These are phyloP conservation scores for Pyracantha coccinea DNA, from an alignment of 331 rosid genomes.

Conservation along the genomic window DNA sequence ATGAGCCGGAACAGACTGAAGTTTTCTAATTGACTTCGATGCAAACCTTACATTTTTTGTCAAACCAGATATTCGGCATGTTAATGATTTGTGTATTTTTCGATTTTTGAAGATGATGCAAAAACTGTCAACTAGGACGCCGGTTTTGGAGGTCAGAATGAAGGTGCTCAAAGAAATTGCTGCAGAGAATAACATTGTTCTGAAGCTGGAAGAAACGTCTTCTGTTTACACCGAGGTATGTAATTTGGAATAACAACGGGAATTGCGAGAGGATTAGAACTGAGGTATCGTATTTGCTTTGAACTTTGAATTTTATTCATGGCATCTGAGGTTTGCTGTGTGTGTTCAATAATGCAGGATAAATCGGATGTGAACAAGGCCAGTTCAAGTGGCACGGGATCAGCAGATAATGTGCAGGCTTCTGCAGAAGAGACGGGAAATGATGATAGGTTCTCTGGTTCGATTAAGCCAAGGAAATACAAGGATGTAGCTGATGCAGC, in stretches of 20 bases:
- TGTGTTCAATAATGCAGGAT: constrained; percentile 36
- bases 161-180: constrained; percentile 76
- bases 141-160: constrained; percentile 59
- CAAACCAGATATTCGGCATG: not conserved
- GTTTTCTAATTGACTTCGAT: not conserved
- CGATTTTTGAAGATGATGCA: constrained; percentile 43
- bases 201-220: constrained; percentile 45
- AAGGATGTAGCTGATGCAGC: constrained; percentile 89
- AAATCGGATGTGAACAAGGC: constrained; percentile 18
- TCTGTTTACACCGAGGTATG: constrained; percentile 40
- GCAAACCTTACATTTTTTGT: not conserved
- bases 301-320: not conserved
- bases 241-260: not conserved
- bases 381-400: constrained; percentile 9
- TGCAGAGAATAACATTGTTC: constrained; percentile 43
- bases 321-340: not conserved
- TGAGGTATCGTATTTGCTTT: not conserved
- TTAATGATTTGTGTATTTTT: not conserved
- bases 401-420: constrained; percentile 15
- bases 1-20: not conserved
- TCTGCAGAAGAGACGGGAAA: constrained; percentile 28
- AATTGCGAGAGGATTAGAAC: not conserved
- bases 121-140: constrained; percentile 68
- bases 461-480: constrained; percentile 44
- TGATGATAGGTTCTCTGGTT: constrained; percentile 33